Conservation (phyloP, 164 flowering plant species). For the Sextonia rubra region DNA sequence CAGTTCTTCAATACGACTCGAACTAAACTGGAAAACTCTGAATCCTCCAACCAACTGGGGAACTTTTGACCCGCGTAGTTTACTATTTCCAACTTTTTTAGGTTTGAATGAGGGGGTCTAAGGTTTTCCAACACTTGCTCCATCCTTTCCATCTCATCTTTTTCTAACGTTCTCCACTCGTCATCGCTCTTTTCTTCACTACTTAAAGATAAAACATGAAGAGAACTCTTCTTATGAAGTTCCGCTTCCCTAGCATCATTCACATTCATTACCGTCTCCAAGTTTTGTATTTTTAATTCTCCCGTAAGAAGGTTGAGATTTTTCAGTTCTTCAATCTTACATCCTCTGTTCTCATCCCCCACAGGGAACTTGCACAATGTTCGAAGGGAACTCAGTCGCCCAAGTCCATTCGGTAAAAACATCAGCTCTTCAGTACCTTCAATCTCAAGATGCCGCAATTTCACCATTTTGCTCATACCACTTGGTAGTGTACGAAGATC, state of each 20-base stretch:
- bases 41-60: background rate
- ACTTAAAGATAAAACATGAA: too few relatives aligned
- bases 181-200: background rate
- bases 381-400: background rate
- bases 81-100: background rate
- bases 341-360: background rate
- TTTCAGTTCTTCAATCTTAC: conserved; percentile 4
- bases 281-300: too few relatives aligned
- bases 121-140: background rate
- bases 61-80: background rate
- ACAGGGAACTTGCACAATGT: conserved; percentile 3
- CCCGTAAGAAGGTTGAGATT: conserved; percentile 5
- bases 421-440: background rate
- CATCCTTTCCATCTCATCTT: background rate
- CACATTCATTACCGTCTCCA: too few relatives aligned
- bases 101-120: background rate
- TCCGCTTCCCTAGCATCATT: too few relatives aligned
- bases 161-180: background rate
- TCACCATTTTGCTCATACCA: conserved; percentile 1
- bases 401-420: conserved; percentile 4
- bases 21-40: background rate
- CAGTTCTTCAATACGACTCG: fast-evolving
- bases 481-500: conserved; percentile 1
- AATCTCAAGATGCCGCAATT: conserved; percentile 11
- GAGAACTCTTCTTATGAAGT: too few relatives aligned